Base-by-base conservation (phyloP, 805 yeast species). In the Alloascoidea africana region DNA sequence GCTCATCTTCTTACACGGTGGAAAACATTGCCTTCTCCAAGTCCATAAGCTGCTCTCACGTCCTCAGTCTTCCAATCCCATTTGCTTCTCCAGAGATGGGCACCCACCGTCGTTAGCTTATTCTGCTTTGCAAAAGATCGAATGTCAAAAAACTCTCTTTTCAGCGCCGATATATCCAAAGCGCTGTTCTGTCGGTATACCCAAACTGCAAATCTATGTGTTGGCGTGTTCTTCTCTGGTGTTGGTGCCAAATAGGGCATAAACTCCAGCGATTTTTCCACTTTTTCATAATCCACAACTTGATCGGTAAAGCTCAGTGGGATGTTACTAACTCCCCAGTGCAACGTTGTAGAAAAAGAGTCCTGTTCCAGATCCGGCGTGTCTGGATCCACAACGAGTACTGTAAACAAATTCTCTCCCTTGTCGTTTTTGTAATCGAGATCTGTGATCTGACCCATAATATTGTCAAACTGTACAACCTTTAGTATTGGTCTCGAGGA, bases 371-470 rank as follows among this genome's bases (percentile, higher is more conserved):
- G 49, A 50, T 86, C 86, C 13, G 97, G 96, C 34, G 76, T 73
- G 57, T 91, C 98, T 14, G 96, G 96, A 54, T 89, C 87, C 17
- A 91, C 91, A 36, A 91, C 59, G 34, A 89, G 54, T 5, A 87
- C 66, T 0, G 96, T 73, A 59, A 85, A 91, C 39, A 72, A 60
- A 42, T 73, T 73, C 3, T 63, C 59, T 17, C 63, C 60, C n/a
- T 23, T 8, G n/a, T 23, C 30, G 13, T 23, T 23, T 34, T 58
- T 44, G 15, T 23, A 23, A n/a, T 23, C n/a, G n/a, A n/a, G n/a
- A 32, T 13, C 40, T 8, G 61, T 55, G n/a, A n/a, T n/a, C n/a
- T n/a, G n/a, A n/a, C n/a, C n/a, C n/a, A n/a, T n/a, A 14, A 63
- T 50, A 16, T 49, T 45, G 11, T 71, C 84, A 50, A 73, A 87